Conservation (phyloP, 2,329 filamentous ascomycete genomes). For the Cylindrodendrum hubeiense region DNA sequence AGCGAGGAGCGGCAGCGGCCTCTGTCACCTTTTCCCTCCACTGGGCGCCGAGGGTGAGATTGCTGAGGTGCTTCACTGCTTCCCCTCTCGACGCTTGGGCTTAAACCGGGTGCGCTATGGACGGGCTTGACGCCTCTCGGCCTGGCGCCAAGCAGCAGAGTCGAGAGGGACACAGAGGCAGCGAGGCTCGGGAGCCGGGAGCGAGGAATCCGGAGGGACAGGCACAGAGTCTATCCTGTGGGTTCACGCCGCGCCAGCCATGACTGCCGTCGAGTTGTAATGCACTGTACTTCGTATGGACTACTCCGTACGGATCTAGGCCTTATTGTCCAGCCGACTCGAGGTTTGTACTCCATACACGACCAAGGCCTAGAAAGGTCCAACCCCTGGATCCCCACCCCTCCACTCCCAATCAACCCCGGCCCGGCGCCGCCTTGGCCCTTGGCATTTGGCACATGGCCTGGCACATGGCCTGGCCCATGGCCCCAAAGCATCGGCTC, state of each 20-base stretch:
- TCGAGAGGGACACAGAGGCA: too few relatives aligned
- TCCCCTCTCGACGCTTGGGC: constrained; percentile 35
- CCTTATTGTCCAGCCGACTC: too few relatives aligned
- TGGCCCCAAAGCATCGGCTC: neutral
- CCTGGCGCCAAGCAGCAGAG: constrained; percentile 22
- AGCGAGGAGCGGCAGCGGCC: neutral
- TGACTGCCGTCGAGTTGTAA: too few relatives aligned
- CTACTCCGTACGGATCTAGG: too few relatives aligned
- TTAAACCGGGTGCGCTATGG: constrained; percentile 40
- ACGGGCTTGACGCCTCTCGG: constrained; percentile 38
- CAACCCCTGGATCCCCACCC: neutral
- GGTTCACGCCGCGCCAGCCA: too few relatives aligned
- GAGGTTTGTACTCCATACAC: neutral
- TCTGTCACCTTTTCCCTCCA: neutral
- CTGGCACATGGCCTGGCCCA: neutral
- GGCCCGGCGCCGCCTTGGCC: constrained; percentile 4
- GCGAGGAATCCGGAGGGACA: too few relatives aligned
- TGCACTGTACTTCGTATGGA: too few relatives aligned
- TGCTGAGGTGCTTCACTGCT: neutral
- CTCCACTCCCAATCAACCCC: neutral
- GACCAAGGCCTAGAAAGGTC: neutral
- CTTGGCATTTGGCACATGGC: constrained; percentile 1
- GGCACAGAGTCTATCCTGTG: too few relatives aligned
- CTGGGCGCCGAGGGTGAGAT: neutral
- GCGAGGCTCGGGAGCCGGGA: too few relatives aligned